These are phyloP conservation scores for Aureobasidium sp. DNA, from an alignment of 2,329 filamentous ascomycete species.

Conservation along the genomic window DNA sequence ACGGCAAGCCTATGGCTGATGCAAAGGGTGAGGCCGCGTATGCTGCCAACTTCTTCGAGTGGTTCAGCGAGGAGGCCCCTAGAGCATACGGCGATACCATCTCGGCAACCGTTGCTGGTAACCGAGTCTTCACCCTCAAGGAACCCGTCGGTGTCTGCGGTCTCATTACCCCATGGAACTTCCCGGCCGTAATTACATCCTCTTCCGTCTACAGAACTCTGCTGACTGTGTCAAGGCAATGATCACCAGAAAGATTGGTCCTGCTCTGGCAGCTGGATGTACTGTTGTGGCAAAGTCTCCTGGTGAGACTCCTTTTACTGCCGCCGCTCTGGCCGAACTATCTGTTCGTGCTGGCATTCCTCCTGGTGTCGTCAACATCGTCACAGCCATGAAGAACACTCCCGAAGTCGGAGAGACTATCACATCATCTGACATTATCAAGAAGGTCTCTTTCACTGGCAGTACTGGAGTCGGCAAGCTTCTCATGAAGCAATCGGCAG, in stretches of 20 bases:
- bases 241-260: slow-evolving; percentile 55
- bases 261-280: slow-evolving; percentile 92
- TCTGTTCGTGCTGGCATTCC: slow-evolving; percentile 90
- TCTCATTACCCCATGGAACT: slow-evolving; percentile 74
- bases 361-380: slow-evolving; percentile 89
- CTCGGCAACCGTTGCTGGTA: slow-evolving; percentile 72
- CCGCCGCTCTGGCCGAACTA: slow-evolving; percentile 88
- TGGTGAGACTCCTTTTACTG: slow-evolving; percentile 91
- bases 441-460: slow-evolving; percentile 96
- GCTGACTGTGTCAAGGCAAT: too few species aligned
- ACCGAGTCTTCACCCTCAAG: slow-evolving; percentile 81
- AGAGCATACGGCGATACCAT: slow-evolving; percentile 80
- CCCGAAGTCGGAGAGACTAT: slow-evolving; percentile 79
- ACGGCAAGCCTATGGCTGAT: slow-evolving; percentile 85
- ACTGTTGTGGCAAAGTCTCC: slow-evolving; percentile 94
- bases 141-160: slow-evolving; percentile 88
- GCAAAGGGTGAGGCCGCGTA: slow-evolving; percentile 78
- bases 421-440: slow-evolving; percentile 79
- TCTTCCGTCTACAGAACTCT: too few species aligned
- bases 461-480: slow-evolving; percentile 72
- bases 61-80: slow-evolving; percentile 85
- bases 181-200: too few species aligned
- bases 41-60: slow-evolving; percentile 80
- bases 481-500: slow-evolving; percentile 90
- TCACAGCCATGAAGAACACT: slow-evolving; percentile 85